Evolutionary conservation across 2,329 filamentous ascomycete genomes (phyloP).

Genomic region (Scedosporium minutisporum): DNA sequence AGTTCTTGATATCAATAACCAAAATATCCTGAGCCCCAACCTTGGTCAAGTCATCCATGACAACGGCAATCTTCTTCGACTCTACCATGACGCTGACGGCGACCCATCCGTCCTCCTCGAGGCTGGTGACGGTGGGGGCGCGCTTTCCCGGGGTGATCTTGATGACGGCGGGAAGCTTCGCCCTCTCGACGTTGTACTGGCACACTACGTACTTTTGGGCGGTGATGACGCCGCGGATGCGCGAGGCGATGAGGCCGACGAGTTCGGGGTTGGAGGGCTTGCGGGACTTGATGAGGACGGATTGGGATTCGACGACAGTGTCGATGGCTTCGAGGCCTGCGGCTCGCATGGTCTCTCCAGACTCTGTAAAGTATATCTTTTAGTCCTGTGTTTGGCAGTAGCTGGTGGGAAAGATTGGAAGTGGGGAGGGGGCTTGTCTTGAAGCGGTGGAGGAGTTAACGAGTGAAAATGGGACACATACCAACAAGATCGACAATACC

Average conservation of each 20-base stretch:
- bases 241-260: slow-evolving; percentile 72
- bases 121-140: slow-evolving; percentile 79
- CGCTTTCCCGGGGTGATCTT: slow-evolving; percentile 88
- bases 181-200: slow-evolving; percentile 84
- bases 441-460: not conserved
- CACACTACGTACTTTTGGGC: slow-evolving; percentile 91
- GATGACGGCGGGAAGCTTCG: slow-evolving; percentile 54
- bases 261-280: slow-evolving; percentile 69
- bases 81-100: slow-evolving; percentile 92
- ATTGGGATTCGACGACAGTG: slow-evolving; percentile 79
- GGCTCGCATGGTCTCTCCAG: slow-evolving; percentile 95
- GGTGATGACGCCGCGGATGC: slow-evolving; percentile 89
- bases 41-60: slow-evolving; percentile 74
- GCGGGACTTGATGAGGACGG: slow-evolving; percentile 86
- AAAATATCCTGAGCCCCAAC: slow-evolving; percentile 78
- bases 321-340: slow-evolving; percentile 90
- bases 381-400: not conserved
- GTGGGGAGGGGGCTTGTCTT: not conserved
- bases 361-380: slow-evolving; percentile 50
- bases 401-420: not conserved
- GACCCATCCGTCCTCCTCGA: slow-evolving; percentile 87
- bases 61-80: slow-evolving; percentile 72
- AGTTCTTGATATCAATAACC: slow-evolving; percentile 78
- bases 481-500: slow-evolving; percentile 96
- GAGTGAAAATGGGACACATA: slow-evolving; percentile 35